Base-by-base conservation (phyloP, 108 stramenopile genomes). In the Epipyxis sp. region DNA sequence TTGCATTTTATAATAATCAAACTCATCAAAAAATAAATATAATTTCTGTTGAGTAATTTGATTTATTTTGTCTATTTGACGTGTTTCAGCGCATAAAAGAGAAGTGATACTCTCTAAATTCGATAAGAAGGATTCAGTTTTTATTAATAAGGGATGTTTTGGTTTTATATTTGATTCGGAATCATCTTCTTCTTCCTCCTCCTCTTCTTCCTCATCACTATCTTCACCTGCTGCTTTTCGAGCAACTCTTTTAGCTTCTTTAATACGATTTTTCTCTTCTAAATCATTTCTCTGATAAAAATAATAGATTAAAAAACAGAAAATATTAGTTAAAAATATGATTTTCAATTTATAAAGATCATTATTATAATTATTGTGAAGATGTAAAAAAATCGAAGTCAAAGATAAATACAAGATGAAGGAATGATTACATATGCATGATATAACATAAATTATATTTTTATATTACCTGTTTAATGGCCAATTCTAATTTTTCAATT, bases 161-260 rank as follows among this genome's bases (percentile, higher is more conserved):
- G 54, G 54, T 25, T 57, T 57, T 25, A 20, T 57, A 16, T 25
- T 16, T 25, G 16, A 20, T 32, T 65, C 61, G 20, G 20, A 16
- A 65, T 65, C 61, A 32, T 16, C 30, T 65, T 65, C 61, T 65
- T 65, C 61, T 65, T 65, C 61, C 34, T 65, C 61, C 61, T 65
- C 61, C 25, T 65, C 61, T 29, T 65, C 61, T 32, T 65, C 61
- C 34, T 65, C 61, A 16, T 65, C 61, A 32, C 34, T 32, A 29
- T 16, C 20, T 10, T 65, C 61, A 32, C 61, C 61, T 10, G 61
- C 61, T 10, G 61, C 61, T 37, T 13, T 65, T 6, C 35, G 27
- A 29, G 61, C 61, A 29, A 32, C 61, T 65, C 25, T 29, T 6
- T 32, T 16, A 10, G 3, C 61, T 32, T 35, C 34, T 32, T 65